Percentiles rank a stretch among this genome's conserved stretches.
phyloP scores from a whole-genome alignment of 345 rosid species.

The Euphorbia peplus region DNA sequence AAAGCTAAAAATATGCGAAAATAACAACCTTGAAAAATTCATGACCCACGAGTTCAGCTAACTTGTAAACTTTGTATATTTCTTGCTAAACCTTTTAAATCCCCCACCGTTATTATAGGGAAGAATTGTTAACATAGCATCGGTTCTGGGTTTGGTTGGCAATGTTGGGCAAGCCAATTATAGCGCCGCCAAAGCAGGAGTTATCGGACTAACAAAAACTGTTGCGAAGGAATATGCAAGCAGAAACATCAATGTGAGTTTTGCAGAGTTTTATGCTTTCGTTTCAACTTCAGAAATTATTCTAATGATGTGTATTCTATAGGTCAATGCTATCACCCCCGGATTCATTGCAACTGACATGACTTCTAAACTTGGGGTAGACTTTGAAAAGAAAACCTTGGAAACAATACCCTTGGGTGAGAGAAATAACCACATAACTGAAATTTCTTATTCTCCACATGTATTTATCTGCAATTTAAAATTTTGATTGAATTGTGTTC shows the following conservation, averaged over 20 bases:
- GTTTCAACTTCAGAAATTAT: slow-evolving; percentile 1
- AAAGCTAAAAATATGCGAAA: too few relatives aligned
- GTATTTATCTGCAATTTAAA: too few relatives aligned
- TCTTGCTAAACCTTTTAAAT: too few relatives aligned
- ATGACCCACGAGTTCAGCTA: too few relatives aligned
- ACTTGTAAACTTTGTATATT: too few relatives aligned
- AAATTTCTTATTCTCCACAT: background rate
- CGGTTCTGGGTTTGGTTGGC: slow-evolving; percentile 93
- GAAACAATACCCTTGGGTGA: slow-evolving; percentile 82
- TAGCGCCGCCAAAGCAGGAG: slow-evolving; percentile 98
- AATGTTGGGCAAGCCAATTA: slow-evolving; percentile 97
- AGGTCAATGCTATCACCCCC: slow-evolving; percentile 92
- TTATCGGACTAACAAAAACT: slow-evolving; percentile 81
- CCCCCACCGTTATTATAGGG: slow-evolving; percentile 45
- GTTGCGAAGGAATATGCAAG: slow-evolving; percentile 87
- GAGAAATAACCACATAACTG: slow-evolving; percentile 12
- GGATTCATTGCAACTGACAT: slow-evolving; percentile 72
- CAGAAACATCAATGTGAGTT: slow-evolving; percentile 78
- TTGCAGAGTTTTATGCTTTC: slow-evolving; percentile 9
- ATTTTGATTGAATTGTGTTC: background rate
- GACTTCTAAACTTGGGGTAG: slow-evolving; percentile 88
- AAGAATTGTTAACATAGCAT: slow-evolving; percentile 78
- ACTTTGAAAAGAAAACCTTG: slow-evolving; percentile 85
- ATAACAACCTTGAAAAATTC: too few relatives aligned
- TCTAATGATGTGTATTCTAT: slow-evolving; percentile 19